Evolutionary conservation across 2,329 filamentous ascomycete species (phyloP).

Genomic region (Arthrobotrys iridis): DNA sequence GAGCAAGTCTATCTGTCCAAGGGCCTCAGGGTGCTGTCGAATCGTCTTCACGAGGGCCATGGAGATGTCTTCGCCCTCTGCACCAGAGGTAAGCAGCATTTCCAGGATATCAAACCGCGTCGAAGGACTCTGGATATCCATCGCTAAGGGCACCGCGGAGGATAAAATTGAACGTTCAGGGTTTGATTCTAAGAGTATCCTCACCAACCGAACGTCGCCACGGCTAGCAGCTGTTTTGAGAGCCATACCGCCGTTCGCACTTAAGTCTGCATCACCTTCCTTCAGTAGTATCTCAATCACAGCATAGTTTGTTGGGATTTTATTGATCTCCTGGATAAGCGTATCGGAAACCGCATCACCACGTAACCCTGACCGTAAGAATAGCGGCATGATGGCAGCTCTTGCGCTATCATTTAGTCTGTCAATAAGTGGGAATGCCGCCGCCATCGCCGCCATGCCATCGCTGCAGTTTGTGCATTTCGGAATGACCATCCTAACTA

Average conservation of each 20-base stretch:
- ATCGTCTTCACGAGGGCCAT: conserved; percentile 42
- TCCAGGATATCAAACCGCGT: conserved; percentile 38
- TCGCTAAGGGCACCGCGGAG: conserved; percentile 33
- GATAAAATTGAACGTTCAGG: conserved; percentile 30
- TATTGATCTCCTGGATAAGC: conserved; percentile 42
- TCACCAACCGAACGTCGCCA: conserved; percentile 15
- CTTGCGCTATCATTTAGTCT: conserved; percentile 12
- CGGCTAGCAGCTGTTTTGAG: conserved; percentile 37
- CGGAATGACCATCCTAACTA: conserved; percentile 26
- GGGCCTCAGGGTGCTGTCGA: conserved; percentile 38
- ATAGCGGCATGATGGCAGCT: conserved; percentile 24
- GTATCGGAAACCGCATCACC: conserved; percentile 26
- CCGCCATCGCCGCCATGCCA: conserved; percentile 23
- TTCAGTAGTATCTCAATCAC: conserved; percentile 30
- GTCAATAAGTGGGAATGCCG: conserved; percentile 30
- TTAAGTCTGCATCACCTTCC: conserved; percentile 27
- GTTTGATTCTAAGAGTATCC: conserved; percentile 26
- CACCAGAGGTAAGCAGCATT: conserved; percentile 30
- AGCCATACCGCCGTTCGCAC: conserved; percentile 17
- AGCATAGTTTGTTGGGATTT: conserved; percentile 17
- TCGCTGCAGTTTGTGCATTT: conserved; percentile 18
- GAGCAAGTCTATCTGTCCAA: conserved; percentile 40
- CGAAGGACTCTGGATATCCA: conserved; percentile 28
- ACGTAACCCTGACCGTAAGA: conserved; percentile 22
- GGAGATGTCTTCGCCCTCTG: conserved; percentile 45